These are phyloP conservation scores for Starmerella vaccinii DNA, from an alignment of 805 yeast species.

Conservation along the genomic window DNA sequence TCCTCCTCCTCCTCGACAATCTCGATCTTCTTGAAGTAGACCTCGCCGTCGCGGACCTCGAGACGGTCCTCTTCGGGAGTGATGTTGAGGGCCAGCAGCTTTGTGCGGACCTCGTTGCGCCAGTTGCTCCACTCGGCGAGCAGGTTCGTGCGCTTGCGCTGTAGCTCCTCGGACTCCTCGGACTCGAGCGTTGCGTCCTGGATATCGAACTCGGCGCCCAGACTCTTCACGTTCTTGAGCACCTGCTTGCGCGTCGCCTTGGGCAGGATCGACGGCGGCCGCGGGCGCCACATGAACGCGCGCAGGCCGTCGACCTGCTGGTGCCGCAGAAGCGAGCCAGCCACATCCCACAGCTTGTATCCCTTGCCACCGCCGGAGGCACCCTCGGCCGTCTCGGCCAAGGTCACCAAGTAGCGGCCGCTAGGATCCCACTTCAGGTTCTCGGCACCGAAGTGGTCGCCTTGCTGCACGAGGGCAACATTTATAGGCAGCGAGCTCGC, in stretches of 20 bases:
- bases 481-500: conserved; percentile 45
- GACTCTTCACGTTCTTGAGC: conserved; percentile 77
- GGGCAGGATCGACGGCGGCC: conserved; percentile 70
- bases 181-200: conserved; percentile 92
- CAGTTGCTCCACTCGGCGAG: conserved; percentile 79
- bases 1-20: conserved; percentile 43
- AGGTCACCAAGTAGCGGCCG: conserved; percentile 72
- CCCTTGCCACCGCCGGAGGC: conserved; percentile 60
- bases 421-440: conserved; percentile 91
- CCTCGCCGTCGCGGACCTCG: conserved; percentile 23
- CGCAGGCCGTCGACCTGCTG: conserved; percentile 74
- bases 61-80: conserved; percentile 21
- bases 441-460: conserved; percentile 67
- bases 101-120: conserved; percentile 46
- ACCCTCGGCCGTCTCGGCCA: conserved; percentile 20
- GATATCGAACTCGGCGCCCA: conserved; percentile 88
- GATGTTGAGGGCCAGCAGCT: conserved; percentile 31
- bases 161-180: conserved; percentile 81
- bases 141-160: conserved; percentile 68
- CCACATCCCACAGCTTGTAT: conserved; percentile 73
- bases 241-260: conserved; percentile 80
- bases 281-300: conserved; percentile 93
- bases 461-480: conserved; percentile 51
- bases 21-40: conserved; percentile 39
- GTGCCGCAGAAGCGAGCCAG: conserved; percentile 66